Evolutionary conservation across 345 rosid genomes (phyloP), one percentile per base, ranked within the genome.

Genomic region (Geranium brycei): DNA sequence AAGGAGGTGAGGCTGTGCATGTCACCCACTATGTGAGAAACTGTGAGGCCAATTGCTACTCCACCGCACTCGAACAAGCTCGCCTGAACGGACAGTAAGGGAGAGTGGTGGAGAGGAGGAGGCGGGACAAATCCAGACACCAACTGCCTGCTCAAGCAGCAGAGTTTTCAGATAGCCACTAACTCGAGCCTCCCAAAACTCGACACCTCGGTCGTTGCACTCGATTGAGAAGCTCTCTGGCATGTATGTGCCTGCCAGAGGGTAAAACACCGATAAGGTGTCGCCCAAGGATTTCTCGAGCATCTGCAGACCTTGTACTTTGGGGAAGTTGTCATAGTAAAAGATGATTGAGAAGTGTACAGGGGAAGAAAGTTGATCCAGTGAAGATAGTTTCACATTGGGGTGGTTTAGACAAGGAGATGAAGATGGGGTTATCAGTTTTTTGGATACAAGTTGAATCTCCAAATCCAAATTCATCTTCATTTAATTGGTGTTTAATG

Each of bases 41-140:
- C 15, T 23, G 17, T 23, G 8, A 51, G 0, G 7, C 59, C 17
- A 0, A 60, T 28, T 0, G 64, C 70, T 17, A 72, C 30, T 12
- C 67, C 71, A 0, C 67, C 64, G 11, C 67, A 65, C 14, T 66
- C 62, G 19, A 66, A 66, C 28, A 32, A 35, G 35, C 57, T 66
- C 17, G 57, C 10, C n/a, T 66, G 68, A 32, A 66, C 18, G 4
- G 19, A 0, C 1, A 58, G 17, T 4, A 35, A 7, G 10, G 41
- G 41, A 35, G 35, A 32, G 4, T 32, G 7, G 14, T 53, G 10
- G 3, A 0, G 3, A 4, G 41, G 4, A 0, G 18, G 10, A 4
- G 28, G 1, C 14, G 16, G 11, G 30, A 38, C 51, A 4, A n/a
- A 18, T 0, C 3, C 31, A n/a, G 3, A 12, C 32, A 17, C 19